Base-by-base conservation (phyloP, 1,139 yeast species). In the Hyphopichia khmerensis region DNA sequence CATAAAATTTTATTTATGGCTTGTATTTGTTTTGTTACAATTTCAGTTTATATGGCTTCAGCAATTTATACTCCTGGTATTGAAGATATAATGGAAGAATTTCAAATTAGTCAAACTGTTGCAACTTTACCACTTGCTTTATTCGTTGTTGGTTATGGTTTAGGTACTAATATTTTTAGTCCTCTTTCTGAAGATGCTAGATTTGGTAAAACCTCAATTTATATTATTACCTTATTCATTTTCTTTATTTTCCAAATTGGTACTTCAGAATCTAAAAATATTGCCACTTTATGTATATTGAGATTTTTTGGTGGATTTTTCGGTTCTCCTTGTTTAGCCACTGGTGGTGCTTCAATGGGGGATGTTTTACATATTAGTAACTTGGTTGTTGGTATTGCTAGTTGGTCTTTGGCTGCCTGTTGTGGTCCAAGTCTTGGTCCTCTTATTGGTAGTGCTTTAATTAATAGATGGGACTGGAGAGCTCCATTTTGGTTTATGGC, bases 51-150 rank as follows among this genome's bases (percentile, higher is more conserved):
- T 51, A 77, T 80, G 72, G 84, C 81, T 4, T 71, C 86, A 0
- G 80, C 87, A 1, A 75, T 80, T 21, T 80, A 77, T 50, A 75
- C 86, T 1, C 85, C 87, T 0, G 84, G 83, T 14, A 45, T 65
- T 19, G 58, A 57, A 6, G 52, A 60, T 29, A 56, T 69, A 24
- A 59, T 51, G 59, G 57, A 40, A 17, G 53, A 61, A 50, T 72
- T 57, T 35, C 43, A 62, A 6, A 50, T 75, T 9, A 41, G 51
- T 32, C 49, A 52, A 33, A 53, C 55, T 2, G 51, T 57, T 33
- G 71, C 72, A 42, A 49, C 62, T 33, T 51, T 65, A 51, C 64
- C 79, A 48, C 55, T 69, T 45, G 47, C 70, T 2, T 45, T 67
- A 41, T 69, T 67, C 47, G 72, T 69, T 13, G 52, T 69, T 35